These are phyloP conservation scores for Syncephalastrum contaminatum DNA, from an alignment of 371 early-diverging fungal genomes.

Conservation along the genomic window DNA sequence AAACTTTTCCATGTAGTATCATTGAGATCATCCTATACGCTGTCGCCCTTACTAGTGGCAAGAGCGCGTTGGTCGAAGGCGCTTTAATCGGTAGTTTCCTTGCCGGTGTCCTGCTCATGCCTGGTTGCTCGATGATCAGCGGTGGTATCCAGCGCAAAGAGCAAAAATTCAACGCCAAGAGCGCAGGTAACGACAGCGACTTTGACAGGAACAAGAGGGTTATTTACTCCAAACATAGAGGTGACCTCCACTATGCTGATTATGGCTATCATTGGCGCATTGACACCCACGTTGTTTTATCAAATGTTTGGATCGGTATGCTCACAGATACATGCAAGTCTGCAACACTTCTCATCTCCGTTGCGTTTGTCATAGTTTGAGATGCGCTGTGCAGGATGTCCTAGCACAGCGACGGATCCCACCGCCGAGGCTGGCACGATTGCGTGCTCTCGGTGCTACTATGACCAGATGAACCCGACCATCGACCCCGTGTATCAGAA, in stretches of 20 bases:
- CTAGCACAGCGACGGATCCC: conserved; percentile 20
- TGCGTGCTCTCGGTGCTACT: conserved; percentile 62
- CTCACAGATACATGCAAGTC: not conserved
- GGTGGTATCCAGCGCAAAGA: conserved; percentile 92
- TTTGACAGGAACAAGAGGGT: too few relatives aligned
- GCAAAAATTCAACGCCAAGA: conserved; percentile 91
- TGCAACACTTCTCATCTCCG: not conserved
- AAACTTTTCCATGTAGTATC: conserved; percentile 50
- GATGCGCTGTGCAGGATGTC: conserved; percentile 55
- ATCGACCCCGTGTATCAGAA: conserved; percentile 80
- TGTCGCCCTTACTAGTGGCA: conserved; percentile 86
- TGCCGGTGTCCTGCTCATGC: conserved; percentile 87
- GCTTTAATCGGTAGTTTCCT: conserved; percentile 90
- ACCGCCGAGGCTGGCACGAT: conserved; percentile 16
- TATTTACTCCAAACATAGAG: conserved; percentile 31
- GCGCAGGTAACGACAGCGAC: conserved; percentile 61
- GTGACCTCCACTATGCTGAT: conserved; percentile 96
- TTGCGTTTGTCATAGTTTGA: conserved; percentile 47
- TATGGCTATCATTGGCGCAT: conserved; percentile 89
- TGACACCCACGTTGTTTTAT: conserved; percentile 94
- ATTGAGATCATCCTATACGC: conserved; percentile 93
- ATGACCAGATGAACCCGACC: conserved; percentile 64
- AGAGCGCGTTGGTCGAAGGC: conserved; percentile 88
- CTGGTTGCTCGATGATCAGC: conserved; percentile 92
- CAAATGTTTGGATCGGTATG: conserved; percentile 82